Conservation (phyloP, 1,284 basidiomycete species). For the Apiotrichum gamsii region DNA sequence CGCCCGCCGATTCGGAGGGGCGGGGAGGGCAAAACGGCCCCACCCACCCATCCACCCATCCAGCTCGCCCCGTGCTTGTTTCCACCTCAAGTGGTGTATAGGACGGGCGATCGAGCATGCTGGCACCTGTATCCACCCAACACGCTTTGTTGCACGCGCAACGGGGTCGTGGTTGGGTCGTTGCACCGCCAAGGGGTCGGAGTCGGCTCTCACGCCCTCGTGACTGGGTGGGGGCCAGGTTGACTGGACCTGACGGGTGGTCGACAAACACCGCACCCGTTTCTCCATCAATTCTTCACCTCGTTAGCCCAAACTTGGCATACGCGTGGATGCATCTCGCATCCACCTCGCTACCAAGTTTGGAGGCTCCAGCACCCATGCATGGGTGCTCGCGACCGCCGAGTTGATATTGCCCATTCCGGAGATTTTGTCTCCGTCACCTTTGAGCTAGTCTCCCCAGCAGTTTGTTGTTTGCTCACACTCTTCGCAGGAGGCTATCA, state of each 20-base stretch:
- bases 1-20: no score
- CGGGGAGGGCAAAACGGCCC: no score
- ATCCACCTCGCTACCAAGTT: conserved; percentile 1
- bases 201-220: conserved; percentile 1
- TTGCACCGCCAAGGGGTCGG: background rate
- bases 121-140: no score
- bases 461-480: conserved; percentile 6
- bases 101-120: no score
- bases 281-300: background rate
- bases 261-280: no score
- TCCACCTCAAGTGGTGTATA: no score
- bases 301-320: background rate
- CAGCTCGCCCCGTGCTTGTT: no score
- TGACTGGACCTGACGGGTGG: background rate
- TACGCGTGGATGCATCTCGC: background rate
- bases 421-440: conserved; percentile 16
- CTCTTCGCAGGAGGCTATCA: conserved; percentile 62
- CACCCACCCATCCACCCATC: no score
- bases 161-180: no score
- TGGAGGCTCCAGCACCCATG: conserved; percentile 4
- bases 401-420: conserved; percentile 26
- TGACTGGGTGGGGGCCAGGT: background rate
- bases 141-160: no score
- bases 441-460: no score
- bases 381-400: conserved; percentile 2